A percentile compares a stretch with the other conserved stretches of the same genome.
Evolutionary conservation across 1,284 basidiomycete species (phyloP).

Genomic region (Austroboletus novae-zelandiae): DNA sequence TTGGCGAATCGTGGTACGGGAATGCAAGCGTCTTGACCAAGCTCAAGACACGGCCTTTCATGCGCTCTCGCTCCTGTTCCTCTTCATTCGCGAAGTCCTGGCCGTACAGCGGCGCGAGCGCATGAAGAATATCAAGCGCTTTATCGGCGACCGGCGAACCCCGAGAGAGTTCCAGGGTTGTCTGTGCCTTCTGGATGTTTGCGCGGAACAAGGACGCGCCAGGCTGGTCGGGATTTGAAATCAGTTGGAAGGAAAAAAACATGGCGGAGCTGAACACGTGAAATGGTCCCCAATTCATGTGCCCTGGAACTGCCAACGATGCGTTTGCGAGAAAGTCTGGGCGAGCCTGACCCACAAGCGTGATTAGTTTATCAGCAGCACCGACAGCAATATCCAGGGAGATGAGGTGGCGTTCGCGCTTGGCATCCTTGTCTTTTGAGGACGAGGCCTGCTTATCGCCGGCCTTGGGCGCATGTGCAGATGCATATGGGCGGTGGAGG

Average conservation of each 20-base stretch:
- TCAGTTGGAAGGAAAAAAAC: slow-evolving; percentile 83
- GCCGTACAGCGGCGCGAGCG: slow-evolving; percentile 68
- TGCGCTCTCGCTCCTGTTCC: slow-evolving; percentile 53
- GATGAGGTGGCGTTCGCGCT: slow-evolving; percentile 43
- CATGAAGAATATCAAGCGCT: slow-evolving; percentile 62
- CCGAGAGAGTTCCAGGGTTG: slow-evolving; percentile 59
- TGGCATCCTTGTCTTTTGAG: slow-evolving; percentile 40
- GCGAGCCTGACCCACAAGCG: slow-evolving; percentile 64
- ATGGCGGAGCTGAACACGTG: slow-evolving; percentile 81
- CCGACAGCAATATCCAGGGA: slow-evolving; percentile 70
- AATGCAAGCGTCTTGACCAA: slow-evolving; percentile 72
- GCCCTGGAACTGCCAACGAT: slow-evolving; percentile 67
- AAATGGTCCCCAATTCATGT: slow-evolving; percentile 79
- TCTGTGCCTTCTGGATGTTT: slow-evolving; percentile 66
- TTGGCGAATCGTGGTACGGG: slow-evolving; percentile 71
- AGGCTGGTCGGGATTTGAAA: slow-evolving; percentile 72
- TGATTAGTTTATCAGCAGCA: slow-evolving; percentile 72
- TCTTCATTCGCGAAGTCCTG: slow-evolving; percentile 50
- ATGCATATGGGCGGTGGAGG: slow-evolving; percentile 76
- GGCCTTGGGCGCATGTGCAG: slow-evolving; percentile 27
- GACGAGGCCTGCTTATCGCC: slow-evolving; percentile 23
- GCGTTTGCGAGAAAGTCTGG: slow-evolving; percentile 70
- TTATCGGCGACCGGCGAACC: slow-evolving; percentile 69
- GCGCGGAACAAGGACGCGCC: slow-evolving; percentile 69
- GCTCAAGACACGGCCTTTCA: slow-evolving; percentile 57